These are phyloP conservation scores for Wickerhamiella cacticola DNA, from an alignment of 805 yeast genomes.

Conservation along the genomic window DNA sequence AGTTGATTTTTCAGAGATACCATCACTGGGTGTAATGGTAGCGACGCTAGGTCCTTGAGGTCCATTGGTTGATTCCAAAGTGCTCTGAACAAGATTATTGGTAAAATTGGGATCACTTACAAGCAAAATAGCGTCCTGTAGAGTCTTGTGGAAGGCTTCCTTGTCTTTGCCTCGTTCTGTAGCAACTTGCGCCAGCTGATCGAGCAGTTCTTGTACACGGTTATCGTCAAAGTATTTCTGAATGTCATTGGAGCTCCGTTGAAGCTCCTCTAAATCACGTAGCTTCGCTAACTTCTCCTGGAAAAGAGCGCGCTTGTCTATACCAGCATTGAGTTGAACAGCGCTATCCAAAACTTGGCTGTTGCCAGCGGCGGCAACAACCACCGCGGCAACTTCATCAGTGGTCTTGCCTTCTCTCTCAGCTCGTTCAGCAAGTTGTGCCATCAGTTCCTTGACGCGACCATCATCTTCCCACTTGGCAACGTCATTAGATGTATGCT, in stretches of 20 bases:
- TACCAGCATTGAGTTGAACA: conserved; percentile 55
- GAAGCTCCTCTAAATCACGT: conserved; percentile 60
- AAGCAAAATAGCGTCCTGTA: conserved; percentile 1
- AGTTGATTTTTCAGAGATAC: background rate
- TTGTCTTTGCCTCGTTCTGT: conserved; percentile 4
- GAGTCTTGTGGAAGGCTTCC: conserved; percentile 11
- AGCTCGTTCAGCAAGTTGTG: conserved; percentile 3
- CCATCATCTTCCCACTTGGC: conserved; percentile 31
- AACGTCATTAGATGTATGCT: conserved; percentile 51
- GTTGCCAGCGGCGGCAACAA: conserved; percentile 9
- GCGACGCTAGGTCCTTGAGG: no score
- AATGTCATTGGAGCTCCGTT: conserved; percentile 51
- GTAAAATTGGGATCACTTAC: conserved; percentile 4
- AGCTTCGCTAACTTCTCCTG: conserved; percentile 34
- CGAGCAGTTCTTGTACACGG: conserved; percentile 18
- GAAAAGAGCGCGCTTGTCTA: conserved; percentile 28
- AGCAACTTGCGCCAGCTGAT: conserved; percentile 18
- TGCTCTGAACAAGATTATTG: background rate
- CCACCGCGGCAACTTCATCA: conserved; percentile 3
- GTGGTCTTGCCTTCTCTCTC: conserved; percentile 6
- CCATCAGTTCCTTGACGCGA: conserved; percentile 16
- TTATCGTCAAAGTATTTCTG: conserved; percentile 31
- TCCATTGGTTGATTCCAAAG: background rate
- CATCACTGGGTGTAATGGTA: background rate
- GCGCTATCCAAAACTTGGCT: background rate